Conservation (phyloP, 75 land plant genomes). For the Pinus taeda region DNA sequence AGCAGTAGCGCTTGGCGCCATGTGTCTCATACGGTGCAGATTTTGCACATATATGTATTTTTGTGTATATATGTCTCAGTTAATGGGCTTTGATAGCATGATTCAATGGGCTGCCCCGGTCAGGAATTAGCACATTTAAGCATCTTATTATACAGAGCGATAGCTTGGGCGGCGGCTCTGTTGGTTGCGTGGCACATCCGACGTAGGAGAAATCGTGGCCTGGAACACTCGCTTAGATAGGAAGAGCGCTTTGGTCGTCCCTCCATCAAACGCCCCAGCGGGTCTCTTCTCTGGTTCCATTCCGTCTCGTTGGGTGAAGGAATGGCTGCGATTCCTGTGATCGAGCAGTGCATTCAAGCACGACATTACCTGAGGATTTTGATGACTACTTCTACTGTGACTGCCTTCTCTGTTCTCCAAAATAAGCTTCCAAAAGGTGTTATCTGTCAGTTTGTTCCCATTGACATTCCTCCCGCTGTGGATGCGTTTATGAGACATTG, state of each 20-base stretch:
- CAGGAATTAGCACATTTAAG: background rate
- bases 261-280: conserved; percentile 60
- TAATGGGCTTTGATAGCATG: too few species aligned
- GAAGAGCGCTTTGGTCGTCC: conserved; percentile 74
- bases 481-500: conserved; percentile 77
- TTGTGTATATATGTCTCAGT: too few species aligned
- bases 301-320: conserved; percentile 96
- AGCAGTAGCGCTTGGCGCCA: too few species aligned
- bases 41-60: too few species aligned
- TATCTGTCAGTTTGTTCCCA: conserved; percentile 77
- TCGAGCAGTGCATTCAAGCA: too few species aligned
- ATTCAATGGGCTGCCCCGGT: too few species aligned
- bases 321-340: too few species aligned
- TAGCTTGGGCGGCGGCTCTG: conserved; percentile 54
- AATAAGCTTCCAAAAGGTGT: too few species aligned
- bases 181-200: conserved; percentile 45
- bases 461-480: conserved; percentile 76
- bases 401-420: too few species aligned
- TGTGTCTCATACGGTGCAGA: too few species aligned
- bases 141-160: conserved; percentile 48
- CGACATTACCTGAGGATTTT: too few species aligned
- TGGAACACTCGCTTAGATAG: conserved; percentile 74
- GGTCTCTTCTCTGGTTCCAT: conserved; percentile 95
- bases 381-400: too few species aligned
- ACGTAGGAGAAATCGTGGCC: conserved; percentile 49